Evolutionary conservation across 2,329 filamentous ascomycete genomes (phyloP).

Genomic region (Talaromyces sp.): DNA sequence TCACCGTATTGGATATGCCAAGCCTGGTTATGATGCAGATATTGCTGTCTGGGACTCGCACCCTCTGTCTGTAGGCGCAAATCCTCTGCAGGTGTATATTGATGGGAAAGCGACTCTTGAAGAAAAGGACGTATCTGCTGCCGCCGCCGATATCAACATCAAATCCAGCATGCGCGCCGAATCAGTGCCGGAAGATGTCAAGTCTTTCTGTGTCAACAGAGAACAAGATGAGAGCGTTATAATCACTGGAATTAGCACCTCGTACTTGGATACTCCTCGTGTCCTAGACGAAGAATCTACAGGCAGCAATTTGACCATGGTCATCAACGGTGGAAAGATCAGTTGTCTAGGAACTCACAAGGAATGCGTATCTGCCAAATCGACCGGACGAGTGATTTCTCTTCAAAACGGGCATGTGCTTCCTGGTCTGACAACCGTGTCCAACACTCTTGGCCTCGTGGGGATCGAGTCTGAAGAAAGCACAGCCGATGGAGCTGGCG

Average conservation of each 20-base stretch:
- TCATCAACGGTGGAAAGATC: conserved; percentile 51
- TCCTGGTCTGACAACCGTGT: conserved; percentile 57
- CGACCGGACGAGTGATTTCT: conserved; percentile 37
- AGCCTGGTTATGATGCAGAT: conserved; percentile 59
- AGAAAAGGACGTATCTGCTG: background rate
- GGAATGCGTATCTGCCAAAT: conserved; percentile 38
- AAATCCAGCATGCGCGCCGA: conserved; percentile 22
- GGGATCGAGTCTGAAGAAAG: conserved; percentile 56
- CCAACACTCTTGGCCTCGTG: conserved; percentile 57
- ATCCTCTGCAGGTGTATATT: conserved; percentile 61
- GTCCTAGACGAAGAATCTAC: background rate
- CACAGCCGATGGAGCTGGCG: conserved; percentile 48
- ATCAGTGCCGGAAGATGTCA: conserved; percentile 16
- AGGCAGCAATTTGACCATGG: conserved; percentile 40
- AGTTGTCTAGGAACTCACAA: conserved; percentile 54
- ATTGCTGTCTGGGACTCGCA: conserved; percentile 61
- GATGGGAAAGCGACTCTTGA: conserved; percentile 49
- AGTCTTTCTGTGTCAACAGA: conserved; percentile 13
- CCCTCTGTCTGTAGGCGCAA: conserved; percentile 56
- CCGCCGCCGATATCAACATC: background rate
- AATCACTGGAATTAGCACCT: conserved; percentile 18
- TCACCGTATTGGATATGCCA: conserved; percentile 57
- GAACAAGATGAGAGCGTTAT: conserved; percentile 28
- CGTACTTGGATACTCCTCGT: conserved; percentile 25
- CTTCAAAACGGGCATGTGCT: conserved; percentile 60